Percentiles rank a stretch among this genome's conserved stretches.
Evolutionary conservation across 2,329 filamentous ascomycete species (phyloP).

Genomic region (Talaromyces sp.): DNA sequence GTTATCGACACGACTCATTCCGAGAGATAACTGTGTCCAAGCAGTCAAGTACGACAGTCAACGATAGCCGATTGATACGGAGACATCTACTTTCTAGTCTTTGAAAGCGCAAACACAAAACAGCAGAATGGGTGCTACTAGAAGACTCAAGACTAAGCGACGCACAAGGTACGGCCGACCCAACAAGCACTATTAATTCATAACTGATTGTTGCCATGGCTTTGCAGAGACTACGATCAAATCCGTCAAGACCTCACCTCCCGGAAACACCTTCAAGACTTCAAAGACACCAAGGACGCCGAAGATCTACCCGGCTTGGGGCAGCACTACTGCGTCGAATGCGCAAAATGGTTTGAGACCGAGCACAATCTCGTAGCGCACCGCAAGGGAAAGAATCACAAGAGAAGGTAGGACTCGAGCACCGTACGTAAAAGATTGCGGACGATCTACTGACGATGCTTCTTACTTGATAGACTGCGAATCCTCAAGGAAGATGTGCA

Average conservation of each 20-base stretch:
- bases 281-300: constrained; percentile 70
- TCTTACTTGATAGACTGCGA: constrained; percentile 59
- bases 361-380: constrained; percentile 73
- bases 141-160: constrained; percentile 70
- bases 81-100: constrained; percentile 10
- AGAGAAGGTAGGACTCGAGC: constrained; percentile 62
- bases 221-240: constrained; percentile 82
- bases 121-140: constrained; percentile 62
- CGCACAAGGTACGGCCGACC: constrained; percentile 57
- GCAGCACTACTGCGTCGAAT: constrained; percentile 83
- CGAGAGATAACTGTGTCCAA: not conserved
- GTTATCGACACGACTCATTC: not conserved
- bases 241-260: constrained; percentile 77
- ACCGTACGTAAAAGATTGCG: not conserved
- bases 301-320: constrained; percentile 89
- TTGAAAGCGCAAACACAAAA: not conserved
- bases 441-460: not conserved
- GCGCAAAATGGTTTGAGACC: constrained; percentile 93
- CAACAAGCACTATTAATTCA: not conserved
- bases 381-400: constrained; percentile 85
- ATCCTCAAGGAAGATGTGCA: constrained; percentile 80
- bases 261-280: constrained; percentile 74
- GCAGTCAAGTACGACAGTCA: not conserved
- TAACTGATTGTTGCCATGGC: constrained; percentile 18
- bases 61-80: not conserved